Percentiles rank a stretch among this genome's conserved stretches.
phyloP scores from a whole-genome alignment of 2,329 filamentous ascomycete species.

The Cryphonectria parasitica region DNA sequence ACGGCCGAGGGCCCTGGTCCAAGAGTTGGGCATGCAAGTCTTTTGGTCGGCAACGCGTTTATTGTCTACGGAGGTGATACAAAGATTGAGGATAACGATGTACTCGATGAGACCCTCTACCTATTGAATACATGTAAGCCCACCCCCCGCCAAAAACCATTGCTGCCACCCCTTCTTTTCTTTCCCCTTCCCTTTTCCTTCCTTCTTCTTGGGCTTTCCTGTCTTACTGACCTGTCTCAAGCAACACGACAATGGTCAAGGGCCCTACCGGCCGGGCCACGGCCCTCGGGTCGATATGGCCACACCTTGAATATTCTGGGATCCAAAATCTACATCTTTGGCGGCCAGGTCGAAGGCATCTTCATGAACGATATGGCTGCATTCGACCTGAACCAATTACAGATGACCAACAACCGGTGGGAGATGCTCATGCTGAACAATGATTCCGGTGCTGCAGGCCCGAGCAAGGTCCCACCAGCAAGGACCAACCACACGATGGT shows the following conservation, averaged over 20 bases:
- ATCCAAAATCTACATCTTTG: constrained; percentile 97
- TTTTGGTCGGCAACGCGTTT: constrained; percentile 96
- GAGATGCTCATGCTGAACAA: constrained; percentile 84
- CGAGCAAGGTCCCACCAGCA: constrained; percentile 76
- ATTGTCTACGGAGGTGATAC: constrained; percentile 99
- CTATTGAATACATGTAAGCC: constrained; percentile 93
- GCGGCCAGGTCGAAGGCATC: constrained; percentile 93
- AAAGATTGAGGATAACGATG: constrained; percentile 90
- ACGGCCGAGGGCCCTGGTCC: constrained; percentile 94
- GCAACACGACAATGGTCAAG: constrained; percentile 98
- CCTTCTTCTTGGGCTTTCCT: background rate
- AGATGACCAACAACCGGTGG: constrained; percentile 90
- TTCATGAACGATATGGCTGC: constrained; percentile 98
- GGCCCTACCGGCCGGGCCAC: constrained; percentile 82
- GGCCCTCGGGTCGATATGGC: constrained; percentile 90
- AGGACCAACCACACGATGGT: constrained; percentile 94
- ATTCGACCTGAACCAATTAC: constrained; percentile 93
- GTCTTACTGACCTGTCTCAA: constrained; percentile 44
- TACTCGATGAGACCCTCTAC: constrained; percentile 93
- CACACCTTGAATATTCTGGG: constrained; percentile 96
- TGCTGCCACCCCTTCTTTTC: background rate
- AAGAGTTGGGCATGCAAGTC: constrained; percentile 88
- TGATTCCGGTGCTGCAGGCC: constrained; percentile 61
- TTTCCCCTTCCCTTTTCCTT: no score
- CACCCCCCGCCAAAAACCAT: no score